phyloP scores from a whole-genome alignment of 169 alveolate genomes.

The Cystoisospora suis region DNA sequence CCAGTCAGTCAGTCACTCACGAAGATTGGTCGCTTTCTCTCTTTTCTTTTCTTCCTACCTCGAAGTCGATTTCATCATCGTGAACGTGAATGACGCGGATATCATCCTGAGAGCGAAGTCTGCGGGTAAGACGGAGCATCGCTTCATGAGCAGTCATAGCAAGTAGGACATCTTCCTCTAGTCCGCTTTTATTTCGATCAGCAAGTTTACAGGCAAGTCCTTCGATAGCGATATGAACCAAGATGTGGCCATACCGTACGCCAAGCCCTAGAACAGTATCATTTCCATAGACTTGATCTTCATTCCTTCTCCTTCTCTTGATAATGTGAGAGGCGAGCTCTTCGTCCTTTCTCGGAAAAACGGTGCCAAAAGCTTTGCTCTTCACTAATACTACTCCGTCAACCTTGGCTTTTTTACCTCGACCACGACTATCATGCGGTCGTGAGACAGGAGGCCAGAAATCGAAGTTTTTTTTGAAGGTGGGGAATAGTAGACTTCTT shows the following conservation, averaged over 20 bases:
- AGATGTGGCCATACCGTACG: background rate
- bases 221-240: background rate
- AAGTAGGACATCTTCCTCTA: background rate
- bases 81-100: background rate
- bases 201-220: background rate
- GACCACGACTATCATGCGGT: background rate
- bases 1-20: background rate
- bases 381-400: background rate
- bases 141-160: background rate
- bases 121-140: background rate
- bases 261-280: background rate
- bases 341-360: background rate
- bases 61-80: background rate
- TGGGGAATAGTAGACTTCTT: too few relatives aligned
- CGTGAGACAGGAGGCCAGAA: background rate
- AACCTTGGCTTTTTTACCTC: background rate
- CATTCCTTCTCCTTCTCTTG: background rate
- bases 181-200: background rate
- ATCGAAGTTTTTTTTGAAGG: too few relatives aligned
- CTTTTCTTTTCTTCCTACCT: background rate
- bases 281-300: background rate
- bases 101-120: background rate
- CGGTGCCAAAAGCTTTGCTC: background rate
- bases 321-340: background rate
- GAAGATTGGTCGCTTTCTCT: background rate